Evolutionary conservation across 2,329 filamentous ascomycete species (phyloP).

Genomic region (Didymella glomerata): DNA sequence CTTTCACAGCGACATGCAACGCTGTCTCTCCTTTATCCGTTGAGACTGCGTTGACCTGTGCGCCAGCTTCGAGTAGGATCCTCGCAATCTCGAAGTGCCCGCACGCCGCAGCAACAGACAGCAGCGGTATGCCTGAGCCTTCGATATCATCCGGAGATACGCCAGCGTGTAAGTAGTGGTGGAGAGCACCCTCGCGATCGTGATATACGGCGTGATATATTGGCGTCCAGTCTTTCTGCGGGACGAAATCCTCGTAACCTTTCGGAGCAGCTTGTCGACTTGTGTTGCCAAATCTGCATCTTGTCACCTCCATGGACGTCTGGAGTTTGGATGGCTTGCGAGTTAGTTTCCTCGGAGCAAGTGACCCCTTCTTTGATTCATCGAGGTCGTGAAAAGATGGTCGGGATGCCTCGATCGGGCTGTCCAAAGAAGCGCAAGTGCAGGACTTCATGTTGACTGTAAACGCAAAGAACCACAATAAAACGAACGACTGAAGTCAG

Average conservation of each 20-base stretch:
- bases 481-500: constrained; percentile 4
- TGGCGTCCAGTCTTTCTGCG: constrained; percentile 44
- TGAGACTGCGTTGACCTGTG: constrained; percentile 34
- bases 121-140: constrained; percentile 33
- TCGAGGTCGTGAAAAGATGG: constrained; percentile 26
- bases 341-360: constrained; percentile 17
- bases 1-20: constrained; percentile 44
- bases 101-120: constrained; percentile 41
- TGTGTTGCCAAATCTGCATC: constrained; percentile 41
- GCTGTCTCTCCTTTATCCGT: constrained; percentile 40
- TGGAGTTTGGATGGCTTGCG: constrained; percentile 41
- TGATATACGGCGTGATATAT: constrained; percentile 44
- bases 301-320: constrained; percentile 43
- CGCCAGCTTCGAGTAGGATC: constrained; percentile 42
- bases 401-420: constrained; percentile 28
- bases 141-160: constrained; percentile 38
- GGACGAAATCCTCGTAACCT: constrained; percentile 21
- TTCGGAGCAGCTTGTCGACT: constrained; percentile 18
- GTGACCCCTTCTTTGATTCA: constrained; percentile 23
- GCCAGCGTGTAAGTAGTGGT: constrained; percentile 41
- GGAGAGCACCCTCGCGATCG: constrained; percentile 44
- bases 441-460: constrained; percentile 29
- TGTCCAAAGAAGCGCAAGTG: constrained; percentile 28
- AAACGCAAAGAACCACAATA: constrained; percentile 3
- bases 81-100: constrained; percentile 38